Percentiles rank a stretch among this genome's conserved stretches.
Evolutionary conservation across 768 basidiomycete species (phyloP).

Genomic region (Tricholoma hemisulphureum): DNA sequence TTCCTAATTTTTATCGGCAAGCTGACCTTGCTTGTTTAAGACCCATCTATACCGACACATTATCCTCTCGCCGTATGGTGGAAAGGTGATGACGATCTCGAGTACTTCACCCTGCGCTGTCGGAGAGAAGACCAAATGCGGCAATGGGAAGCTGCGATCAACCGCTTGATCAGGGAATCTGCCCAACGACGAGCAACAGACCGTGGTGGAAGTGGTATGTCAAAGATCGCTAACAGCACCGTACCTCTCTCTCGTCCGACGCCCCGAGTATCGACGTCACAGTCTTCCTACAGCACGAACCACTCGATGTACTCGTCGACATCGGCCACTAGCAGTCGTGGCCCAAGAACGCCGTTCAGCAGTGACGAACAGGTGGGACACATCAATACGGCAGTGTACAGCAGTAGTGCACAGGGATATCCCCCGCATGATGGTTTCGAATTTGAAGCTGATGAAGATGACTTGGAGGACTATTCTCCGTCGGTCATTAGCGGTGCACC

Average conservation of each 20-base stretch:
- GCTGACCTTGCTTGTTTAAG: constrained; percentile 27
- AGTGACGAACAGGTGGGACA: constrained; percentile 39
- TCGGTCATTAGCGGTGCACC: constrained; percentile 45
- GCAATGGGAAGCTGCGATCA: constrained; percentile 90
- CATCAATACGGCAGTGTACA: constrained; percentile 26
- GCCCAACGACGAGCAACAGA: constrained; percentile 70
- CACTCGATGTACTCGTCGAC: constrained; percentile 34
- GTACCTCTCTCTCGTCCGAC: constrained; percentile 34
- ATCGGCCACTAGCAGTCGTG: constrained; percentile 29
- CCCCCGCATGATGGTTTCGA: constrained; percentile 70
- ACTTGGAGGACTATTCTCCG: constrained; percentile 73
- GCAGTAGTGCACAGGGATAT: constrained; percentile 52
- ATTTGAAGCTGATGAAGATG: constrained; percentile 68
- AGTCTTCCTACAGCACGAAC: constrained; percentile 25
- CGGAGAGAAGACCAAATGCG: constrained; percentile 88
- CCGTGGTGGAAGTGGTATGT: constrained; percentile 41
- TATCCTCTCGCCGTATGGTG: constrained; percentile 90
- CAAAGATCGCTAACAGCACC: constrained; percentile 54
- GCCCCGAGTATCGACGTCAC: constrained; percentile 27
- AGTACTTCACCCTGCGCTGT: constrained; percentile 93
- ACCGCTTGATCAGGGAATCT: constrained; percentile 78
- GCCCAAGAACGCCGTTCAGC: constrained; percentile 33
- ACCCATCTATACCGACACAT: constrained; percentile 50
- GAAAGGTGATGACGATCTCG: constrained; percentile 90
- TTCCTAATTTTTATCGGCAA: constrained; percentile 9